Percentiles rank a stretch among this genome's conserved stretches.
Conservation (phyloP, 345 rosid genomes). For the Reutealis trisperma region DNA sequence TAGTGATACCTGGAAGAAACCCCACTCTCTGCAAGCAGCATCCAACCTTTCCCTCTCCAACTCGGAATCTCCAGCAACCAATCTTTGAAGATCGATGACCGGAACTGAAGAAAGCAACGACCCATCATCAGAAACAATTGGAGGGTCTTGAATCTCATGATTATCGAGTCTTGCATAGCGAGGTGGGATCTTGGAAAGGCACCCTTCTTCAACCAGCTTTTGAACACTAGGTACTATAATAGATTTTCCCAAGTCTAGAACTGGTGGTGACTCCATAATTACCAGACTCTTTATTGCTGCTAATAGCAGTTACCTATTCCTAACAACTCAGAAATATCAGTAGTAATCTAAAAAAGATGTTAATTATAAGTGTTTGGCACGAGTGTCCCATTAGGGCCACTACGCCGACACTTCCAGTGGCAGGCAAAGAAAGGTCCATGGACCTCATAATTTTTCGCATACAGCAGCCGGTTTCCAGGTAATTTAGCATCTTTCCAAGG, state of each 20-base stretch:
- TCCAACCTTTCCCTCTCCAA: slow-evolving; percentile 34
- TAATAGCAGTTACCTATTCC: too few relatives aligned
- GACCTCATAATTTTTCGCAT: too few relatives aligned
- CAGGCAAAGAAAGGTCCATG: too few relatives aligned
- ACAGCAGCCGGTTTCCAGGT: too few relatives aligned
- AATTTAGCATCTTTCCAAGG: too few relatives aligned
- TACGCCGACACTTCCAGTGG: too few relatives aligned
- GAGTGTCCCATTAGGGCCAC: too few relatives aligned
- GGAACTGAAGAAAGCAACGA: slow-evolving; percentile 33
- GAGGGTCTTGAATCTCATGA: slow-evolving; percentile 24
- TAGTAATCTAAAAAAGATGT: too few relatives aligned
- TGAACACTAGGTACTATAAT: slow-evolving; percentile 51
- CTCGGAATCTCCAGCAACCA: slow-evolving; percentile 24
- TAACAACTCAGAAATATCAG: too few relatives aligned
- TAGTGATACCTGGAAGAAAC: slow-evolving; percentile 40
- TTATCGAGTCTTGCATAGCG: slow-evolving; percentile 26
- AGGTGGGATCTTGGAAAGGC: slow-evolving; percentile 37
- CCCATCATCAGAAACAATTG: not conserved
- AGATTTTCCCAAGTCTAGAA: slow-evolving; percentile 57
- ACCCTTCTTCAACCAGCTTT: slow-evolving; percentile 47
- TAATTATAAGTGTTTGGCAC: too few relatives aligned
- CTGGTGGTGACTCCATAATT: slow-evolving; percentile 16
- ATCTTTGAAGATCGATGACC: slow-evolving; percentile 37
- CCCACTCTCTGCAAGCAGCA: slow-evolving; percentile 49
- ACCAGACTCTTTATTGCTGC: not conserved